phyloP scores from a whole-genome alignment of 1,284 basidiomycete genomes.

The Austroboletus novae-zelandiae region DNA sequence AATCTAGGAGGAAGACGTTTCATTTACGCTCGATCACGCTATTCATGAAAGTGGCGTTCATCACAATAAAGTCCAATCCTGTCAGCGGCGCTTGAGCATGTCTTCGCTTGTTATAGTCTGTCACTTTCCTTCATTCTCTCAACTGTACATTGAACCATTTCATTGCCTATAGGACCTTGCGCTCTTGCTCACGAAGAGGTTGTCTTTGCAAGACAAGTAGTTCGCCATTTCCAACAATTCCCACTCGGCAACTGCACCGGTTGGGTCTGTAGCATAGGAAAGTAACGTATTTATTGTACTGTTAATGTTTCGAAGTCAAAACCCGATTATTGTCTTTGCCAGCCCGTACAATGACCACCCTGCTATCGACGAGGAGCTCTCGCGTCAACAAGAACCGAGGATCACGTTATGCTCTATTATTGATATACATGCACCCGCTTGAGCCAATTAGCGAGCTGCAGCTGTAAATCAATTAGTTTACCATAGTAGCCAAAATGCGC shows the following conservation, averaged over 20 bases:
- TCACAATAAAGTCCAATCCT: background rate
- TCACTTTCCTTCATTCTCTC: background rate
- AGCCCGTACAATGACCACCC: constrained; percentile 66
- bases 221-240: background rate
- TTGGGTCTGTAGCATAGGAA: background rate
- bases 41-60: constrained; percentile 6
- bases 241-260: background rate
- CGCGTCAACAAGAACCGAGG: constrained; percentile 44
- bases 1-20: constrained; percentile 12
- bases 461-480: constrained; percentile 20
- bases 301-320: constrained; percentile 39
- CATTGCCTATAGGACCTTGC: constrained; percentile 27
- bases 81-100: constrained; percentile 17
- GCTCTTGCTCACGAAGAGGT: constrained; percentile 7
- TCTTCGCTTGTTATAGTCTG: constrained; percentile 24
- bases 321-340: constrained; percentile 78
- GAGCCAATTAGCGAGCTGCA: constrained; percentile 30
- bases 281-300: background rate
- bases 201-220: background rate
- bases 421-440: constrained; percentile 51
- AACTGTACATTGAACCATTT: constrained; percentile 1
- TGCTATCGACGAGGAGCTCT: constrained; percentile 59
- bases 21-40: constrained; percentile 5
- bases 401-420: constrained; percentile 42
- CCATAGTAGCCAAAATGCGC: background rate